Base-by-base conservation (phyloP, 495 filamentous ascomycete genomes). In the Hypoxylon crocopeplum region DNA sequence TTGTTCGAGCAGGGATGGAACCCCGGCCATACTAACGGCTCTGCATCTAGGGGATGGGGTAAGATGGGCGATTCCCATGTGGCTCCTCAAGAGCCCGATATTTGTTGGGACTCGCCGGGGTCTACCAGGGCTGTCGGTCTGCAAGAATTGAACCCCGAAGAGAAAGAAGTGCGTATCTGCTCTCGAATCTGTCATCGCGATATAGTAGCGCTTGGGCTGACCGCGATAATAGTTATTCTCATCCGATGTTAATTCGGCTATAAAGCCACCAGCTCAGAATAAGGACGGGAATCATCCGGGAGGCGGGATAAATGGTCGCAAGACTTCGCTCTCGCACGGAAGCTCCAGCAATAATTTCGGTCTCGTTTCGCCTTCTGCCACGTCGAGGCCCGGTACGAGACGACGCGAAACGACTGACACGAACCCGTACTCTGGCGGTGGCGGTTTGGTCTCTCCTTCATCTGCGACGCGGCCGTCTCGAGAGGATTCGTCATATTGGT, bases 381-480 rank as follows among this genome's bases (percentile, higher is more conserved):
- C 79, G 17, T 76, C 77, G 32, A 86, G 93, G 47, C 91, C 92
- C 5, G 77, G 83, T 12, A 84, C 82, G 17, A 84, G 93, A 49
- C 88, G 92, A 65, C 87, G 94, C 51, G 92, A 97, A 72, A 93
- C 92, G n/a, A 82, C 83, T 21, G 95, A 98, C 59, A 87, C 88
- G 25, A 85, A 90, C 64, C 78, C 83, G 13, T 84, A 88, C 69
- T 82, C 65, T 5, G 61, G 84, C 49, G 78, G 79, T 15, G 64
- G 49, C 7, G 67, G 70, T n/a, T 44, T 82, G 21, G 68, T 75
- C 10, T 81, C 84, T 6, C 78, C 86, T n/a, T 71, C 77, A 4
- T 75, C 69, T 3, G 66, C 73, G 11, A 77, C 75, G 27, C 73
- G 80, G 15, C 82, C 84, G 24, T 37, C 69, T 5, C 75, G 77